Base-by-base conservation (phyloP, 2,329 filamentous ascomycete species). In the Monosporascus sp. region DNA sequence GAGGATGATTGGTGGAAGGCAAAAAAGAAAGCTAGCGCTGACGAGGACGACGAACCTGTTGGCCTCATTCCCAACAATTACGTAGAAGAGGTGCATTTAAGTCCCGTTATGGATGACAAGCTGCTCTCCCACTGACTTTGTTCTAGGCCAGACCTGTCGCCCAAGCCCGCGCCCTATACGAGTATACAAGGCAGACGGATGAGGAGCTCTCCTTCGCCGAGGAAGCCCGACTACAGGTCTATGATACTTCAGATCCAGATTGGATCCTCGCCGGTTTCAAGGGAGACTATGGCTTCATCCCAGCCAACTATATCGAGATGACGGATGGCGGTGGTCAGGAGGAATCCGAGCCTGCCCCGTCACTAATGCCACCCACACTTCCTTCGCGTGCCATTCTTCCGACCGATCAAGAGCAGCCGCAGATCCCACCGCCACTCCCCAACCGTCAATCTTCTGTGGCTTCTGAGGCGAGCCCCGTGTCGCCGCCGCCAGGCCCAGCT, bases 141-240 rank as follows among this genome's bases (percentile, higher is more conserved):
- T 54, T 55, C 51, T 61, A 90, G 85, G 86, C 86, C 54, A 74
- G 80, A 63, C 82, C 88, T 24, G 71, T 82, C 56, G 76, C 83
- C 56, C 80, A 86, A 60, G 94, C 93, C 48, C 91, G 88, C 70
- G 90, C 94, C n/a, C 82, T 97, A n/a, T 99, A 93, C 76, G 94
- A 99, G 70, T 99, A 99, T 70, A 89, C 89, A 49, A 84, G 93
- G 63, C 94, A 99, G 74, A 99, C 94, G 24, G 94, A 99, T 67
- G 94, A 99, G 72, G 94, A 99, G 72, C 79, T 99, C 9, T 97
- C 93, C 24, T 97, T 99, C 68, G 82, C 89, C 48, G 94, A 99
- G 74, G 92, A 96, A 67, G 85, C 88, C 41, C 73, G 83, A 45
- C 80, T 99, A 48, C 78, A 88, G 55, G 89, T 99, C 47, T 97